phyloP scores from a whole-genome alignment of 148 eudicot species.

The Vaccinium macrocarpon region DNA sequence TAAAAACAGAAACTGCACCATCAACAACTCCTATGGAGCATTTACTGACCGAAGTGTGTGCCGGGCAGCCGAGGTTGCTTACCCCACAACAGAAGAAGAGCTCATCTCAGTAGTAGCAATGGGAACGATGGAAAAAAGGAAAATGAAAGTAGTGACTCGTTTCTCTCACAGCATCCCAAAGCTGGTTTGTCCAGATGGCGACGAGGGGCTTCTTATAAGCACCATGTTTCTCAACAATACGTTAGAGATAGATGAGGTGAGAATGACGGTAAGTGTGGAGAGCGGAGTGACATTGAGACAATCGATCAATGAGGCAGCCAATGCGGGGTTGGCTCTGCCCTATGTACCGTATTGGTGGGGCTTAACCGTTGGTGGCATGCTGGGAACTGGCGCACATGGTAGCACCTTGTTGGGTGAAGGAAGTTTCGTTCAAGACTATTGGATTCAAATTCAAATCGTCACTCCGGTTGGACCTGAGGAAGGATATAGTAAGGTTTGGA shows the following conservation, averaged over 20 bases:
- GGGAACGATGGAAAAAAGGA: slow-evolving; percentile 35
- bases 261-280: slow-evolving; percentile 40
- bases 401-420: slow-evolving; percentile 71
- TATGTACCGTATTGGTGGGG: slow-evolving; percentile 84
- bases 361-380: slow-evolving; percentile 62
- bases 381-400: slow-evolving; percentile 80
- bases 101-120: slow-evolving; percentile 42
- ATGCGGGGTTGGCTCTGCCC: slow-evolving; percentile 52
- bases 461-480: slow-evolving; percentile 42
- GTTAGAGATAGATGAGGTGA: slow-evolving; percentile 21
- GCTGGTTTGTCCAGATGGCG: slow-evolving; percentile 57
- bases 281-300: slow-evolving; percentile 54
- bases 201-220: slow-evolving; percentile 61
- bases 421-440: slow-evolving; percentile 66
- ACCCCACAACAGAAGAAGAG: slow-evolving; percentile 58
- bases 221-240: slow-evolving; percentile 44
- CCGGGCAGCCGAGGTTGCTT: slow-evolving; percentile 41
- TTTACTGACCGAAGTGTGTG: slow-evolving; percentile 64
- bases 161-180: slow-evolving; percentile 63
- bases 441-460: slow-evolving; percentile 46
- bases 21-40: slow-evolving; percentile 61
- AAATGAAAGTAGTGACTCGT: slow-evolving; percentile 58
- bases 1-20: slow-evolving; percentile 36
- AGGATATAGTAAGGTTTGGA: slow-evolving; percentile 42
- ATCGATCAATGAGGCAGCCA: slow-evolving; percentile 52